Evolutionary conservation across 1,284 basidiomycete genomes (phyloP).

Genomic region (Xerocomus alliaceus): DNA sequence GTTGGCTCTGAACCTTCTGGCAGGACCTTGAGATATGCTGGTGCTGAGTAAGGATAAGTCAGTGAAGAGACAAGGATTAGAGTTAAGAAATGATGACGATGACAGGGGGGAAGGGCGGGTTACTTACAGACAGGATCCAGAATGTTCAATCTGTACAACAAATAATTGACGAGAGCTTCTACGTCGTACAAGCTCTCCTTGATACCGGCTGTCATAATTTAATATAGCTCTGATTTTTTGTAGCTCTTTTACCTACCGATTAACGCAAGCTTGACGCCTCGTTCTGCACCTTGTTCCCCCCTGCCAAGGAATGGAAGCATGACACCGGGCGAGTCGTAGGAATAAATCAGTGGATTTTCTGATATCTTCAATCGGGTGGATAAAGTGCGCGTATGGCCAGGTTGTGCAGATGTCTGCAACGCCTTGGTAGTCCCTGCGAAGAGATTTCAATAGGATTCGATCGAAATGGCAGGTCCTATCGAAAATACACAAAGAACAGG

Average conservation of each 20-base stretch:
- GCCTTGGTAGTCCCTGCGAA: conserved; percentile 76
- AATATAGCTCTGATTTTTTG: conserved; percentile 8
- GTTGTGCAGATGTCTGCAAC: conserved; percentile 86
- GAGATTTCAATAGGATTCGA: not conserved
- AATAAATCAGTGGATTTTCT: conserved; percentile 84
- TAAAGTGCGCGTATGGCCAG: conserved; percentile 85
- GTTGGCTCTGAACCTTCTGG: conserved; percentile 61
- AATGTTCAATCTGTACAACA: conserved; percentile 87
- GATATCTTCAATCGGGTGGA: conserved; percentile 86
- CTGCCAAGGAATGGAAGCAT: conserved; percentile 96
- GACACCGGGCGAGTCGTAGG: conserved; percentile 95
- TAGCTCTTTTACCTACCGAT: conserved; percentile 67
- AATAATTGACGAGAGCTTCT: conserved; percentile 84
- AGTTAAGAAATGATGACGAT: conserved; percentile 3
- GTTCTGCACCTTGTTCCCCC: conserved; percentile 84
- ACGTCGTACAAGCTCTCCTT: conserved; percentile 92
- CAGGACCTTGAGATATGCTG: conserved; percentile 73
- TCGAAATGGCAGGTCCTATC: conserved; percentile 1
- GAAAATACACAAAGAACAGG: not conserved
- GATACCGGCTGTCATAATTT: conserved; percentile 92
- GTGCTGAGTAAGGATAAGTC: conserved; percentile 48
- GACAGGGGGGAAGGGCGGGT: conserved; percentile 7
- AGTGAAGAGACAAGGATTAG: not conserved
- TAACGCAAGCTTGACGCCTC: conserved; percentile 90
- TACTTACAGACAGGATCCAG: conserved; percentile 72